Evolutionary conservation across 164 flowering plant species (phyloP).

Genomic region (Magnolia sinica): DNA sequence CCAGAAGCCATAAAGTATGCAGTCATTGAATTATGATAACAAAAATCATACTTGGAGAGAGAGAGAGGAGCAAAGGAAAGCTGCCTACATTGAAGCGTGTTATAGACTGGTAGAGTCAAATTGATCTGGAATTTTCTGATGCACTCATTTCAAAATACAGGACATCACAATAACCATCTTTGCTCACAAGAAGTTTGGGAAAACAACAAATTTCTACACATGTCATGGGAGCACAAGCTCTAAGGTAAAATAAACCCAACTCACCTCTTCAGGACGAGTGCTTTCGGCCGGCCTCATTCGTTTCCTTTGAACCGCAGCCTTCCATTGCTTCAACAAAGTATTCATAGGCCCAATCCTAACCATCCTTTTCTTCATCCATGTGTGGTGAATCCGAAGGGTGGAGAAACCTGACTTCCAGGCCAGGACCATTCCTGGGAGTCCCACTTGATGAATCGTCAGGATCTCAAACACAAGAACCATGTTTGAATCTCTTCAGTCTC

Average conservation of each 20-base stretch:
- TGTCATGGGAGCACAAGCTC: neutral
- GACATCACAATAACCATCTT: neutral
- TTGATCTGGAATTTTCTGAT: no score
- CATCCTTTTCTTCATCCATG: neutral
- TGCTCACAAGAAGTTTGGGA: no score
- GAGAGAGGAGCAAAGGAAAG: no score
- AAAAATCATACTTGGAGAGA: no score
- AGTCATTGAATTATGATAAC: no score
- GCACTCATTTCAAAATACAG: no score
- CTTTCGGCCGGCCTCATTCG: slow-evolving; percentile 41
- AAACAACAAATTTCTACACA: neutral
- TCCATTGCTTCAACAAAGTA: slow-evolving; percentile 62
- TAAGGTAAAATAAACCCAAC: neutral
- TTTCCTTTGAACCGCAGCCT: slow-evolving; percentile 34
- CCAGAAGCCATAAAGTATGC: no score
- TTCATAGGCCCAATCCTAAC: slow-evolving; percentile 84
- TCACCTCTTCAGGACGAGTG: slow-evolving; percentile 68
- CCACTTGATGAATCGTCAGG: slow-evolving; percentile 7
- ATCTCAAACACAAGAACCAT: no score
- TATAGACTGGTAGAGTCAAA: no score
- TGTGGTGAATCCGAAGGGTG: neutral
- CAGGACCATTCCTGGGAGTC: neutral
- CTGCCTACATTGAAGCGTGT: no score
- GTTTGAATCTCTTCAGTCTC: no score
- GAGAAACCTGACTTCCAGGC: neutral